Evolutionary conservation across 176 grass and related monocot genomes (phyloP).

Genomic region (Rhynchospora pubera): DNA sequence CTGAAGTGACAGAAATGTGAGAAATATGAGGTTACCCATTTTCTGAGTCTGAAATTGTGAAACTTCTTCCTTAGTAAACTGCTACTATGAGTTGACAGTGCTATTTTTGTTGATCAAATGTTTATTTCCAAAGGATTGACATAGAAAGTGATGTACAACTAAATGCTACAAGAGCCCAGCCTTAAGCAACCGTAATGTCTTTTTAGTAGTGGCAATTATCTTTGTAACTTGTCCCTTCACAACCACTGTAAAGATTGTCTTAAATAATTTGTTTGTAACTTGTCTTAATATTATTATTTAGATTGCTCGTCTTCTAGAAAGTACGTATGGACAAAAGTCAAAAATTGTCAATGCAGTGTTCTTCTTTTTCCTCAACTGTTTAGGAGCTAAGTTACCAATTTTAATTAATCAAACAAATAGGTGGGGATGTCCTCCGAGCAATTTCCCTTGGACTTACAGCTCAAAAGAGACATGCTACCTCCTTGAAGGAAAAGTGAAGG

Average conservation of each 20-base stretch:
- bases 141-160: not conserved
- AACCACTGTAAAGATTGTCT: too few relatives aligned
- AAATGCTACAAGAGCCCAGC: not conserved
- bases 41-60: not conserved
- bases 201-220: not conserved
- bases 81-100: not conserved
- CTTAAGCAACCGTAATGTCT: not conserved
- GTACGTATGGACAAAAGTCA: not conserved
- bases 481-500: conserved; percentile 94
- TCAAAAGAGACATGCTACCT: conserved; percentile 97
- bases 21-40: not conserved
- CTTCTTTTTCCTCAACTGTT: not conserved
- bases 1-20: too few relatives aligned
- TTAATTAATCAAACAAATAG: conserved; percentile 10
- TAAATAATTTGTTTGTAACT: not conserved
- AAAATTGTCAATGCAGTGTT: not conserved
- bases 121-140: not conserved
- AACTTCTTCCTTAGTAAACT: not conserved
- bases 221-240: not conserved
- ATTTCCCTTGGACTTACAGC: conserved; percentile 85
- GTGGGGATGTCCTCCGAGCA: conserved; percentile 84
- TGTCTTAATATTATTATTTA: not conserved
- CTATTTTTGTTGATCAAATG: not conserved
- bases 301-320: not conserved
- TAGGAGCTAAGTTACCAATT: not conserved